Conservation (phyloP, 2,329 filamentous ascomycete genomes). For the Paecilomyces fulvus region DNA sequence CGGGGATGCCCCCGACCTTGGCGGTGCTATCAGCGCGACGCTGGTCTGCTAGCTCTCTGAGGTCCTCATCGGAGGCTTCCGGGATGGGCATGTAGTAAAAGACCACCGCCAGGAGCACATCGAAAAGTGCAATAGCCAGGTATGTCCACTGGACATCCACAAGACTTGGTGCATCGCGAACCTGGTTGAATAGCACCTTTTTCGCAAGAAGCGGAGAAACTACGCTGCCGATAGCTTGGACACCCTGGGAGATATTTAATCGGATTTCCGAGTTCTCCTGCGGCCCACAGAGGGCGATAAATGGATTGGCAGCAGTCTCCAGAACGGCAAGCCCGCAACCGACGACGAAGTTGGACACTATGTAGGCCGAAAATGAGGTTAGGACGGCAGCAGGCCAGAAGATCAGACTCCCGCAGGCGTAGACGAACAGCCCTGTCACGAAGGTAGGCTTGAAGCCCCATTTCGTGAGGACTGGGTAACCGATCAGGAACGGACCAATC, state of each 20-base stretch:
- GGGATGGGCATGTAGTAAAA: slow-evolving; percentile 56
- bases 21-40: slow-evolving; percentile 42
- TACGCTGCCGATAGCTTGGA: slow-evolving; percentile 54
- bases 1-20: slow-evolving; percentile 36
- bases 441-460: slow-evolving; percentile 58
- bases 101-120: slow-evolving; percentile 48
- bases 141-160: slow-evolving; percentile 59
- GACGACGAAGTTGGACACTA: slow-evolving; percentile 56
- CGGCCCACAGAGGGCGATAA: slow-evolving; percentile 54
- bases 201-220: slow-evolving; percentile 52
- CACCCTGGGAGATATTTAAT: slow-evolving; percentile 52
- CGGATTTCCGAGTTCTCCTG: slow-evolving; percentile 52
- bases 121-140: slow-evolving; percentile 54
- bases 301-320: slow-evolving; percentile 54
- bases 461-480: slow-evolving; percentile 45
- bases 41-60: slow-evolving; percentile 47
- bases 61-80: slow-evolving; percentile 52
- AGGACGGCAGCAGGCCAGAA: slow-evolving; percentile 60
- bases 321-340: slow-evolving; percentile 52
- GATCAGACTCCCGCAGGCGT: slow-evolving; percentile 52
- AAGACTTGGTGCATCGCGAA: slow-evolving; percentile 41
- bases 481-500: slow-evolving; percentile 47
- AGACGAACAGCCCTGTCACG: slow-evolving; percentile 52
- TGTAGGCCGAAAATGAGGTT: slow-evolving; percentile 51
- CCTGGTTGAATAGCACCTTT: slow-evolving; percentile 48